Conservation (phyloP, 2,329 filamentous ascomycete genomes). For the Trichophyton equinum region DNA sequence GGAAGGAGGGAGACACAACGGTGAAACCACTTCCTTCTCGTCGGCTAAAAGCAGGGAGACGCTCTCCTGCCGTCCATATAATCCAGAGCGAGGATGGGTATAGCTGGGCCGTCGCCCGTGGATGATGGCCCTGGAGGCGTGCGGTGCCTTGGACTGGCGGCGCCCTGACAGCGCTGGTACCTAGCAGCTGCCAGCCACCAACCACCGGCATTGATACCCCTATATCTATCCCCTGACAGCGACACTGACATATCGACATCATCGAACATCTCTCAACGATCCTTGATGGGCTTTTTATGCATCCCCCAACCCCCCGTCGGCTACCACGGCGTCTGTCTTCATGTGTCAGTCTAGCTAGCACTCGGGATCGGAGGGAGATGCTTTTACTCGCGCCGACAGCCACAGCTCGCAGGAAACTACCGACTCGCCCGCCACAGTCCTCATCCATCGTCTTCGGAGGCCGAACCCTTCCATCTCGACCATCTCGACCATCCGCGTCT, state of each 20-base stretch:
- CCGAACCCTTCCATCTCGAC: neutral
- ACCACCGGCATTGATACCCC: no score
- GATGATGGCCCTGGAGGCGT: neutral
- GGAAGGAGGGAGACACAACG: neutral
- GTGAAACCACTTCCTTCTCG: neutral
- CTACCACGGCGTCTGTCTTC: neutral
- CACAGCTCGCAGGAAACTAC: neutral
- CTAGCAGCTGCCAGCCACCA: neutral
- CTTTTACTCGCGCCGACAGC: neutral
- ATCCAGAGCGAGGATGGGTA: no score
- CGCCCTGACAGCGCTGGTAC: neutral
- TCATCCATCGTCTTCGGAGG: neutral
- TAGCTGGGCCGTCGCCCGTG: neutral
- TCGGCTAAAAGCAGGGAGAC: neutral
- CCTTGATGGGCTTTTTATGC: neutral
- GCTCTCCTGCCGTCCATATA: neutral
- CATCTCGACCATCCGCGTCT: neutral
- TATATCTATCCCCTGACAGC: neutral
- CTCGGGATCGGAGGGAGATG: neutral
- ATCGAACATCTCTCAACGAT: neutral
- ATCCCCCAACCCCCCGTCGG: neutral
- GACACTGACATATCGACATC: neutral
- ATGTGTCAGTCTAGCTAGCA: neutral
- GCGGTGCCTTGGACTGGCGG: neutral
- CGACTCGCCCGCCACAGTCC: neutral